Percentiles rank a stretch among this genome's conserved stretches.
These are phyloP conservation scores for Xylaria sp. DNA, from an alignment of 2,329 filamentous ascomycete species.

Conservation along the genomic window DNA sequence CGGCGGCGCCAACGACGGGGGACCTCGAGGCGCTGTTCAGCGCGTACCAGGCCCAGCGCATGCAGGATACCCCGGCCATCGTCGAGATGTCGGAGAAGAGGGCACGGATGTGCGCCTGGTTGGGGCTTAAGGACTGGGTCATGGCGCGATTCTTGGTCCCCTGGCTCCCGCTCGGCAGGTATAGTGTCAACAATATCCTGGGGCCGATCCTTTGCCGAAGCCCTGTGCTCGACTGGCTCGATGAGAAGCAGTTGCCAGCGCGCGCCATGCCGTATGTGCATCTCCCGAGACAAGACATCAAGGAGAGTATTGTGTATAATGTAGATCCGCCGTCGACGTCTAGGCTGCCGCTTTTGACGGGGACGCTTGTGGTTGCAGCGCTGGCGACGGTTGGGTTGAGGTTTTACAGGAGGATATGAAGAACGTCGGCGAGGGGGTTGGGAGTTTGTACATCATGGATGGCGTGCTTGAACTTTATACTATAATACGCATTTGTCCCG, in stretches of 20 bases:
- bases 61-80: slow-evolving; percentile 30
- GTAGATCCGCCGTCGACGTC: background rate
- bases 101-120: slow-evolving; percentile 28
- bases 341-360: slow-evolving; percentile 13
- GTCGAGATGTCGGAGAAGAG: slow-evolving; percentile 29
- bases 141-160: slow-evolving; percentile 27
- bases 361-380: slow-evolving; percentile 20
- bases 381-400: slow-evolving; percentile 27
- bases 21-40: slow-evolving; percentile 31
- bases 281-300: slow-evolving; percentile 1
- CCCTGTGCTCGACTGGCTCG: slow-evolving; percentile 36
- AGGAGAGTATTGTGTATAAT: background rate
- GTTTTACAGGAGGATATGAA: slow-evolving; percentile 26
- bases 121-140: slow-evolving; percentile 27
- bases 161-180: slow-evolving; percentile 15
- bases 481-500: too few relatives aligned
- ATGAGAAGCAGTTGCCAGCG: slow-evolving; percentile 27
- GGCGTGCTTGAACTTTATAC: background rate
- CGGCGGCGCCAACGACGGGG: slow-evolving; percentile 17
- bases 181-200: slow-evolving; percentile 19
- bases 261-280: slow-evolving; percentile 32
- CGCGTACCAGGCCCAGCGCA: slow-evolving; percentile 32
- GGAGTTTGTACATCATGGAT: background rate
- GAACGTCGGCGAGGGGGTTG: background rate
- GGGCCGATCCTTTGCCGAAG: slow-evolving; percentile 25